Evolutionary conservation across 1,284 basidiomycete genomes (phyloP), one percentile per base, ranked within the genome.

Genomic region (Rhodotorula sp.): DNA sequence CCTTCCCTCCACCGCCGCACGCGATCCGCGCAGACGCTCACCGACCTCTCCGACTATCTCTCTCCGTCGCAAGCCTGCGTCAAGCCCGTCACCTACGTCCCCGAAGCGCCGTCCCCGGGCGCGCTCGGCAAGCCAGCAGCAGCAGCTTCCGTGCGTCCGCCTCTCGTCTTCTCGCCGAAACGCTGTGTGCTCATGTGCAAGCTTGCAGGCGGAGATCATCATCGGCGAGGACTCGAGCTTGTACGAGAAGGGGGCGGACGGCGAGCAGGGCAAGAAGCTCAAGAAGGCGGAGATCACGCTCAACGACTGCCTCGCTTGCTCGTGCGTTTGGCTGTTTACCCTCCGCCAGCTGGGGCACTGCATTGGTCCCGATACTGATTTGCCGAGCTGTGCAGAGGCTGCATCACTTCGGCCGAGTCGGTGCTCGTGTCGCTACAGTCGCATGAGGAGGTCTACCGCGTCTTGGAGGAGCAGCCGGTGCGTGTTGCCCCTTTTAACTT

Each of bases 31-130:
- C 78, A 92, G 91, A 92, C 90, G 17, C 83, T 97, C 50, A 94
- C 93, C 29, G 96, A 99, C 82, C 87, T 99, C 58, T 98, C 98
- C 82, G 97, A 99, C 84, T 99, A 96, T 82, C 91, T 99, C 61
- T 93, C 94, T 0, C 97, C 97, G 6, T 92, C 94, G 1, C 96
- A 98, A 84, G 91, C 91, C 55, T 99, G 97, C 82, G 98, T 99
- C 83, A 98, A 98, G 80, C 96, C 97, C 4, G 93, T 98, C 34
- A 81, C 83, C 69, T 67, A 76, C 34, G 44, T 75, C 19, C 66
- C 70, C 3, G 74, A 76, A 21, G 64, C 81, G 80, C 78, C 77
- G 7, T 69, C 67, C 8, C 74, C 78, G 44, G 76, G 77, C 34
- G 74, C 81, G 15, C 81, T 82, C 69, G 34, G 81, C 78, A 61